phyloP scores from a whole-genome alignment of 495 filamentous ascomycete genomes.

The Beverwykella pulmonaria region DNA sequence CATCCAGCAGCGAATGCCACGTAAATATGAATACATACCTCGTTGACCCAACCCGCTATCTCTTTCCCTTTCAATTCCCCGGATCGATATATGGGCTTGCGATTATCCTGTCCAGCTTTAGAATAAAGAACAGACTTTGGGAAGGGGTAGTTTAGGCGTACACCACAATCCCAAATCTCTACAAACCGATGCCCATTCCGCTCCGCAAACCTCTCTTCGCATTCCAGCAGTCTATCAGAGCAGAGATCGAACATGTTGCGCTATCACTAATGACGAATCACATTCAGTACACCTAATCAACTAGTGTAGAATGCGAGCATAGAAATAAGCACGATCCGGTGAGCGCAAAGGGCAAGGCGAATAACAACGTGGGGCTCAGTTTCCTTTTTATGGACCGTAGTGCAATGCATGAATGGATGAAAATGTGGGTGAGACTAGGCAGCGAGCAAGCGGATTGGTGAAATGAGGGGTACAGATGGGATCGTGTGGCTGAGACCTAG shows the following conservation, averaged over 20 bases:
- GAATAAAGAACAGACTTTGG: neutral
- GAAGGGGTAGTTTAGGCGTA: neutral
- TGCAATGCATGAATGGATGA: neutral
- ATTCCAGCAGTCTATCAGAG: constrained; percentile 9
- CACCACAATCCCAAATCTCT: constrained; percentile 20
- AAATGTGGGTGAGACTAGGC: neutral
- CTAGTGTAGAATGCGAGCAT: no score
- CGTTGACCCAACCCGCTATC: constrained; percentile 19
- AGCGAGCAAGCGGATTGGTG: constrained; percentile 8
- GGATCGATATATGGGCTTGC: constrained; percentile 8
- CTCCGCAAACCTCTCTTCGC: constrained; percentile 13
- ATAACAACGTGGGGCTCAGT: no score
- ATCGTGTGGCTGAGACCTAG: neutral
- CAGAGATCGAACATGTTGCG: constrained; percentile 21
- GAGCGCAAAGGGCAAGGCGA: no score
- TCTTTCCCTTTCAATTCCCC: constrained; percentile 26
- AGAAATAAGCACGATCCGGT: no score
- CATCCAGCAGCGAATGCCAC: neutral
- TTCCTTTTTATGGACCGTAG: neutral
- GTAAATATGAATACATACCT: neutral
- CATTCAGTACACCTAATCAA: no score
- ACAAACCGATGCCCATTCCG: constrained; percentile 22
- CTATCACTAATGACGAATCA: neutral
- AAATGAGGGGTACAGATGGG: neutral
- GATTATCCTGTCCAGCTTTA: neutral